Evolutionary conservation across 2,329 filamentous ascomycete species (phyloP), one percentile per base, ranked within the genome.

Genomic region (Calonectria pseudoreteaudii): DNA sequence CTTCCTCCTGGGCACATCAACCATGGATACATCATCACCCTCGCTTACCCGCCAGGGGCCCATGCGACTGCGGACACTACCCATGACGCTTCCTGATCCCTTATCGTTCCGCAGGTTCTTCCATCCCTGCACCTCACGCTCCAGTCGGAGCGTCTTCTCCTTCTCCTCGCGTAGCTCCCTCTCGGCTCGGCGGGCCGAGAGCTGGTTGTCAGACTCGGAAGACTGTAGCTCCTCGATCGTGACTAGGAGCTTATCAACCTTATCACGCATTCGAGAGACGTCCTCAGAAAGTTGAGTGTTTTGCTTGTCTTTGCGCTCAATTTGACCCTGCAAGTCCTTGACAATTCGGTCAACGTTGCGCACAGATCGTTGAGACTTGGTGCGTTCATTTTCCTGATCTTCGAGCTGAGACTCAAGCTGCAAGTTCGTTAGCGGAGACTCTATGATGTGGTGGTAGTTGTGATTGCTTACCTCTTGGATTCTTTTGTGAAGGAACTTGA

Each of bases 151-250:
- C 1, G 88, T 90, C 85, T 94, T 96, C 85, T 98, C 97, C 75
- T 91, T 92, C 85, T 98, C 96, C 84, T 98, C 95, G 9, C 95
- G 91, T 20, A 98, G 89, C 81, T 98, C 96, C 53, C 96, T 92
- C 84, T 99, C 96, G 20, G 95, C 95, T 53, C 96, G 93, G 71
- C 96, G 94, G 31, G 94, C 93, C 31, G 93, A 90, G 52, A 98
- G 90, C 83, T 98, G 95, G 60, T 93, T 93, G 14, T 92, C 89
- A 28, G 94, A 95, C 84, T 98, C 96, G 18, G 92, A 94, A 18
- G 94, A 92, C 84, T 99, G 96, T 41, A 99, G 91, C 83, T 98
- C 96, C 82, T 98, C 96, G 79, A 99, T 98, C 1, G 95, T 95
- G 82, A 93, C 90, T 66, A 99, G 93, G 7, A 98, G 92, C 82